A percentile compares a stretch with the other conserved stretches of the same genome.
Conservation (phyloP, 305 asterid species). For the Fraxinus albicans region DNA sequence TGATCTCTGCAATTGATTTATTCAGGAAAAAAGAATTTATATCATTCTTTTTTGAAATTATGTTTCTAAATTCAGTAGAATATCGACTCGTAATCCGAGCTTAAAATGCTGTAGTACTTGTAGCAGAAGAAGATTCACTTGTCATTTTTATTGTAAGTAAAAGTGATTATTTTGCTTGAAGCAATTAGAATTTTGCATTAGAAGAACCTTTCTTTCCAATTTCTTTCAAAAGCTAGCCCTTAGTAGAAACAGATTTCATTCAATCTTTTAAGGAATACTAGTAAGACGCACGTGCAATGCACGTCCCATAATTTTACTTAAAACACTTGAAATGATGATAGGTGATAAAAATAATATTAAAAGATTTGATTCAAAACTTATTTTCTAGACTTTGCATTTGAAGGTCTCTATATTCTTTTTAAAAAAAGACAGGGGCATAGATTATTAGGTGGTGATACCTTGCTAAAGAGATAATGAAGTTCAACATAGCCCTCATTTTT, state of each 20-base stretch:
- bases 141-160: not conserved
- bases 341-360: no score
- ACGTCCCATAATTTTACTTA: no score
- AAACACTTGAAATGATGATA: no score
- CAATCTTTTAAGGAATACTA: not conserved
- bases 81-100: not conserved
- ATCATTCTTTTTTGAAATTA: not conserved
- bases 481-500: no score
- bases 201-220: not conserved
- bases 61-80: not conserved
- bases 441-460: no score
- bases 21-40: not conserved
- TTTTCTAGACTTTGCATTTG: no score
- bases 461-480: no score
- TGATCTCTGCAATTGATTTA: slow-evolving; percentile 53
- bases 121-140: not conserved
- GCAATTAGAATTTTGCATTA: not conserved
- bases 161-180: not conserved
- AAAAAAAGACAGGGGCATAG: no score
- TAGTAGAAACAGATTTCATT: not conserved
- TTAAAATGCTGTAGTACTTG: not conserved
- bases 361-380: no score
- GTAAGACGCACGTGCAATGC: no score
- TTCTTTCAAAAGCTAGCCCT: not conserved
- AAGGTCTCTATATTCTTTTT: no score